Conservation (phyloP, 768 basidiomycete genomes). For the Leccinum broughii region DNA sequence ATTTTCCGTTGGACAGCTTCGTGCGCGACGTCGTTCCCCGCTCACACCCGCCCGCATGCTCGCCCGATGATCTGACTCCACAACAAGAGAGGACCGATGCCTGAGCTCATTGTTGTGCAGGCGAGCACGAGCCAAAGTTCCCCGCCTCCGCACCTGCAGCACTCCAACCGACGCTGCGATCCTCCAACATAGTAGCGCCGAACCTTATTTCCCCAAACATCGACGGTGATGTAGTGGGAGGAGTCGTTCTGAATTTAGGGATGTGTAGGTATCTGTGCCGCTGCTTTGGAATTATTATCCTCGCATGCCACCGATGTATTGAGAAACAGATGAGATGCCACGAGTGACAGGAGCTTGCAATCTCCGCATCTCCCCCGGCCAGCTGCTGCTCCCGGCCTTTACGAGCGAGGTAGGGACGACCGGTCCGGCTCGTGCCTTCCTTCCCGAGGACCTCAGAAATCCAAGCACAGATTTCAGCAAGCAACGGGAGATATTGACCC, state of each 20-base stretch:
- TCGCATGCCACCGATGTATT: no score
- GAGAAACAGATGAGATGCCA: no score
- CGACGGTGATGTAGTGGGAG: no score
- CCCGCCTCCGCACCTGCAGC: slow-evolving; percentile 52
- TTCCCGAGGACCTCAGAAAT: slow-evolving; percentile 66
- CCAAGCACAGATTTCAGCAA: slow-evolving; percentile 82
- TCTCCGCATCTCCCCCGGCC: no score
- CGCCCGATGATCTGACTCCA: slow-evolving; percentile 33
- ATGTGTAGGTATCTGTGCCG: no score
- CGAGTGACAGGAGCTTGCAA: no score
- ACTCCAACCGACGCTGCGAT: slow-evolving; percentile 68
- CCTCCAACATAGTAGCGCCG: slow-evolving; percentile 50
- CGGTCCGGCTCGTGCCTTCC: slow-evolving; percentile 60
- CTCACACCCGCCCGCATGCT: no score
- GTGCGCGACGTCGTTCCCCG: neutral
- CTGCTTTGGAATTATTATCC: no score
- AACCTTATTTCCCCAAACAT: no score
- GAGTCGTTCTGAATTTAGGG: no score
- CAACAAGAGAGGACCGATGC: slow-evolving; percentile 35
- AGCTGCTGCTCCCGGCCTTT: no score
- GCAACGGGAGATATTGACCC: slow-evolving; percentile 50
- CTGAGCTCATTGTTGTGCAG: slow-evolving; percentile 46
- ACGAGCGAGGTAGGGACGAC: no score
- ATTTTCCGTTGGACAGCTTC: neutral
- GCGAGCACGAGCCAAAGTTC: slow-evolving; percentile 39